Base-by-base conservation (phyloP, 306 rosid genomes). In the Carpinus fangiana region DNA sequence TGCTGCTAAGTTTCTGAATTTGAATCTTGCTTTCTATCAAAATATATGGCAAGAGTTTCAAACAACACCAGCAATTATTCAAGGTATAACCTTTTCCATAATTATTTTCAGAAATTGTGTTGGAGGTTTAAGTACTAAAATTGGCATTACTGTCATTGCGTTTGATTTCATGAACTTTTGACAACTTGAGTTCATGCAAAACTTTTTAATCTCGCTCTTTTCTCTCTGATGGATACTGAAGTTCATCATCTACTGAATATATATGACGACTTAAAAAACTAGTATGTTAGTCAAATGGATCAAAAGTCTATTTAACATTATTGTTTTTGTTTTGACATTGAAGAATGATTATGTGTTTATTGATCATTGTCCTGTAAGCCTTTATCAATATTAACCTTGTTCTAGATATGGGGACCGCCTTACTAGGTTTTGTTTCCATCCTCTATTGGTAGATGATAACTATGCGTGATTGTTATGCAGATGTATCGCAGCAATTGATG, bases 11-110 rank as follows among this genome's bases (percentile, higher is more conserved):
- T 89, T 88, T 86, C 84, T 96, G 72, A 87, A 91, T 86, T 74
- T 93, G 89, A 96, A 96, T 84, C 90, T 91, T 68, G 79, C 84
- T 73, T 82, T 93, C 34, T 74, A 80, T 81, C 90, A 85, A 72
- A 93, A 77, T 82, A 89, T 96, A 80, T 93, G 95, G 97, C 96
- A 81, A 51, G 99, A 96, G 87, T 90, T 93, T 67, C 86, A 93
- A 86, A 82, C 97, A 12, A 89, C 97, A n/a, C 98, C 99, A 17
- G 87, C 91, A 71, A 81, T 96, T 88, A 90, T 96, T 85, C 93
- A 91, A 82, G 99, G 99, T 96, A 89, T 65, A 46, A 18, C 70
- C 23, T 28, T 20, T 70, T 57, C 38, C n/a, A 18, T 10, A 8
- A 75, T 64, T 31, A 36, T 79, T 68, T 77, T 57, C 16, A 78